A percentile compares a stretch with the other conserved stretches of the same genome.
These are phyloP conservation scores for Durio zibethinus DNA, from an alignment of 345 rosid genomes.

Conservation along the genomic window DNA sequence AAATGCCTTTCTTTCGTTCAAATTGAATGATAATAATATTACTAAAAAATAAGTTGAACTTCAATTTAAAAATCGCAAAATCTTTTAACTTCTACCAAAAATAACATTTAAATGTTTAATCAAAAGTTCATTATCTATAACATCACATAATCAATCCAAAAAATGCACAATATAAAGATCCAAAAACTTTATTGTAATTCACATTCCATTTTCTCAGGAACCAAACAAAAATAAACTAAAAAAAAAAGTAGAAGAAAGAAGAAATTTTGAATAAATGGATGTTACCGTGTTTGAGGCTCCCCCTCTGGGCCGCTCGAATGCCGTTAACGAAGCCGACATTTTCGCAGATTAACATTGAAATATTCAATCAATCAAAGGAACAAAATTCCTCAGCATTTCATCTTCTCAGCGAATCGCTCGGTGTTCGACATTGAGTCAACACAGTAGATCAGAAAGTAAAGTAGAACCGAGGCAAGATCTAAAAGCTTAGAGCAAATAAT, in stretches of 20 bases:
- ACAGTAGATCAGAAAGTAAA: constrained; percentile 28
- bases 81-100: neutral
- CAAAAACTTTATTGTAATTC: neutral
- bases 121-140: neutral
- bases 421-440: constrained; percentile 20
- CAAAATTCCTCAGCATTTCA: constrained; percentile 20
- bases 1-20: neutral
- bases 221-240: constrained; percentile 10
- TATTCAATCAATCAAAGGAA: neutral
- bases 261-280: neutral
- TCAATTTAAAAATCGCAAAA: neutral
- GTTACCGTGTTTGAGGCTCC: constrained; percentile 74
- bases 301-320: constrained; percentile 75
- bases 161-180: neutral
- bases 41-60: neutral
- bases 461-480: constrained; percentile 33
- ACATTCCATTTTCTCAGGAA: constrained; percentile 11
- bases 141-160: neutral
- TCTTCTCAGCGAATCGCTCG: constrained; percentile 7
- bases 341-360: constrained; percentile 28
- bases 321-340: constrained; percentile 85
- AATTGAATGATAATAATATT: neutral
- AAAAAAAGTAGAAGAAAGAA: neutral
- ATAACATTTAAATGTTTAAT: neutral
- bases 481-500: neutral